phyloP scores from a whole-genome alignment of 1,139 yeast genomes.

The Taphrina sp. region DNA sequence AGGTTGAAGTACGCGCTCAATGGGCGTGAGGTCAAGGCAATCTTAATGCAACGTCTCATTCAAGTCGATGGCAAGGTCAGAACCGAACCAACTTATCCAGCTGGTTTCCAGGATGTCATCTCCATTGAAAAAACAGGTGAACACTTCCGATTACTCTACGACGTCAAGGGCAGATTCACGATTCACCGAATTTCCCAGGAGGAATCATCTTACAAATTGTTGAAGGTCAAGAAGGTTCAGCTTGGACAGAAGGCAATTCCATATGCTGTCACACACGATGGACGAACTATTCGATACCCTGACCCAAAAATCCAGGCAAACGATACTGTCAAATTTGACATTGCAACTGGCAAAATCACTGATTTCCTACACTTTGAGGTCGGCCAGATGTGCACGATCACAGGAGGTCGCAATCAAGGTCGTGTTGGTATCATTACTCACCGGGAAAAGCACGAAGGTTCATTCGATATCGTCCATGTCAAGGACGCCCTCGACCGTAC shows the following conservation, averaged over 20 bases:
- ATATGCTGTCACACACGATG: constrained; percentile 97
- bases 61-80: constrained; percentile 99
- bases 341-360: constrained; percentile 90
- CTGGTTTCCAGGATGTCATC: constrained; percentile 99
- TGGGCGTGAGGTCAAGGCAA: constrained; percentile 99
- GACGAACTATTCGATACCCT: constrained; percentile 99
- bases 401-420: constrained; percentile 99
- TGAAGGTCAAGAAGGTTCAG: constrained; percentile 96
- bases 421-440: constrained; percentile 97
- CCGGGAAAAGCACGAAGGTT: constrained; percentile 99
- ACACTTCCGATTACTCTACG: constrained; percentile 98
- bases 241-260: constrained; percentile 98
- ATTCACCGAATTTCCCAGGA: constrained; percentile 99
- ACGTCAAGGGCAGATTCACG: constrained; percentile 97
- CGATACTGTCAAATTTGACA: constrained; percentile 95
- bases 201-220: constrained; percentile 97
- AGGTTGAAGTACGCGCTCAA: constrained; percentile 98
- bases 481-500: constrained; percentile 97
- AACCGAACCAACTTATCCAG: constrained; percentile 97
- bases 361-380: constrained; percentile 92
- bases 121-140: constrained; percentile 96
- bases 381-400: constrained; percentile 94
- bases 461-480: constrained; percentile 98
- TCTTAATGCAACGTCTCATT: constrained; percentile 98
- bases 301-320: constrained; percentile 94